Base-by-base conservation (phyloP, 2,329 filamentous ascomycete genomes). In the Fusarium pininemorale region DNA sequence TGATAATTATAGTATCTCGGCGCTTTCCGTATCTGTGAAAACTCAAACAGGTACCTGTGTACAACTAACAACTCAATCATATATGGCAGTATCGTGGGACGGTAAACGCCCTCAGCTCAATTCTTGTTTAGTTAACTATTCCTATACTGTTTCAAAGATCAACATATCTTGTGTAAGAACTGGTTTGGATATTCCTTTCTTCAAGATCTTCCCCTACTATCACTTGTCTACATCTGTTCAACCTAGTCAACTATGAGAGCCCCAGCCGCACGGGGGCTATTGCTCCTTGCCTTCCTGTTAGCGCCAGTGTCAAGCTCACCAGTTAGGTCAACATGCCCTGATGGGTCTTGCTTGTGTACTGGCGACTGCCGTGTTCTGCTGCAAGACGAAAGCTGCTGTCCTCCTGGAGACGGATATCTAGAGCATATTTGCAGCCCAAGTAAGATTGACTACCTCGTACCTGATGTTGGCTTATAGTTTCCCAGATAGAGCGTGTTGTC, bases 41-140 rank as follows among this genome's bases (percentile, higher is more conserved):
- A 26, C 44, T 15, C 0, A 5, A 8, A 12, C 42, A 45, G 42
- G 11, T 20, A 12, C 24, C n/a, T n/a, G n/a, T n/a, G n/a, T n/a
- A n/a, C n/a, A n/a, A n/a, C n/a, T n/a, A n/a, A n/a, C 24, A 20
- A 4, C 12, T 0, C 7, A 4, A 28, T 28, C 12, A 22, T 28
- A 28, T 47, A 45, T 26, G 24, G 16, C 42, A 26, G 24, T 26
- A 20, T 28, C 12, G 5, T 8, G 15, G 3, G 24, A 14, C 44
- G 2, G 10, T 47, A 15, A 5, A 45, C 26, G 42, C 20, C 42
- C 11, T 0, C 16, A 13, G 11, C 1, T 18, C 24, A 9, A 24
- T 3, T 45, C 10, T 26, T 5, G 0, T 12, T 18, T 18, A 0
- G n/a, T 18, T 26, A 16, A 45, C 0, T 26, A 1, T 45, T 45